Conservation (phyloP, 148 eudicot species). For the Cornus controversa region DNA sequence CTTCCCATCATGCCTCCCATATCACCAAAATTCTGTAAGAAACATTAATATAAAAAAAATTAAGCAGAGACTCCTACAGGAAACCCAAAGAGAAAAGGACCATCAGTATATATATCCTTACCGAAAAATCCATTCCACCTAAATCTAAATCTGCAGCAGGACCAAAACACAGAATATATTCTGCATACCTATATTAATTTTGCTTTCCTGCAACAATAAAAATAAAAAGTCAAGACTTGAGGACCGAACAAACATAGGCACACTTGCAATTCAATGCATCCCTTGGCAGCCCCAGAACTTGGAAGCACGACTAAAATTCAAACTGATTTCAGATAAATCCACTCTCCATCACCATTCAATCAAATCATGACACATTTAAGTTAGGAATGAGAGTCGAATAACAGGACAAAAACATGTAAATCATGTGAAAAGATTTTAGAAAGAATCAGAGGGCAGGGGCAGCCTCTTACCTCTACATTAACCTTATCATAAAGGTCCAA, state of each 20-base stretch:
- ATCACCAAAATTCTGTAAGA: conserved; percentile 75
- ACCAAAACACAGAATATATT: conserved; percentile 72
- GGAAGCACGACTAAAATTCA: background rate
- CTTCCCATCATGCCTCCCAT: no score
- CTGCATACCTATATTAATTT: conserved; percentile 66
- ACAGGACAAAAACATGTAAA: background rate
- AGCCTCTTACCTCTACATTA: conserved; percentile 71
- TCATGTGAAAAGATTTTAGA: background rate
- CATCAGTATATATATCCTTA: conserved; percentile 27
- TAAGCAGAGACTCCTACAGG: background rate
- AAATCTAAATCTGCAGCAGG: conserved; percentile 65
- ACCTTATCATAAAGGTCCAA: conserved; percentile 80
- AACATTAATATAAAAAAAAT: background rate
- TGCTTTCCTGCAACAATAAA: conserved; percentile 65
- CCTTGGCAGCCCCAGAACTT: background rate
- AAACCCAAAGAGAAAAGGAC: background rate
- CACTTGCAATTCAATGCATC: background rate
- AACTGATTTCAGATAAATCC: background rate
- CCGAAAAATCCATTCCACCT: conserved; percentile 98
- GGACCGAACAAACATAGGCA: background rate
- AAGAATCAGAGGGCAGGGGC: background rate
- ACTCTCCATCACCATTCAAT: background rate
- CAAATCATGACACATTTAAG: background rate
- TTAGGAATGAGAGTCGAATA: background rate
- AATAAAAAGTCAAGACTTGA: background rate